Percentiles rank a stretch among this genome's conserved stretches.
These are phyloP conservation scores for Davidsoniella virescens DNA, from an alignment of 2,329 filamentous ascomycete species.

Conservation along the genomic window DNA sequence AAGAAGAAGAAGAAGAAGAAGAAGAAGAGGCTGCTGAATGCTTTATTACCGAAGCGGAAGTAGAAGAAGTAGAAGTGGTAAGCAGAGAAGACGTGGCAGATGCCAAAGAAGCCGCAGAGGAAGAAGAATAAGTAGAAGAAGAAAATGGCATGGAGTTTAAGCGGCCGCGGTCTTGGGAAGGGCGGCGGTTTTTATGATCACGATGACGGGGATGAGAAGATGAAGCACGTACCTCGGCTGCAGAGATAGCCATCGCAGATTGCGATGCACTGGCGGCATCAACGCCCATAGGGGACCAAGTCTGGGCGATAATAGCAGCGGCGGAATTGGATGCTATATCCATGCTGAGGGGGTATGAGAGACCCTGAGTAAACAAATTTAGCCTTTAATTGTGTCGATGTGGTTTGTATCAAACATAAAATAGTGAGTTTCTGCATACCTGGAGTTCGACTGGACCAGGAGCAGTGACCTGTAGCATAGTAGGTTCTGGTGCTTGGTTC, in stretches of 20 bases:
- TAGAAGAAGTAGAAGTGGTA: not conserved
- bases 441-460: conserved; percentile 5
- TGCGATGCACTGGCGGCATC: conserved; percentile 1
- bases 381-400: not conserved
- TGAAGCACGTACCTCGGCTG: conserved; percentile 7
- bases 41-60: too few relatives aligned
- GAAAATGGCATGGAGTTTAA: not conserved
- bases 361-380: not conserved
- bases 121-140: not conserved
- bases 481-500: conserved; percentile 26
- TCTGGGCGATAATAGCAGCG: conserved; percentile 5
- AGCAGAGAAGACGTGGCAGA: not conserved
- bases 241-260: not conserved
- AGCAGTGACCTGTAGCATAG: not conserved
- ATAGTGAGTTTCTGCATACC: not conserved
- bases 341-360: conserved; percentile 10
- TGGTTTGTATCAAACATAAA: not conserved
- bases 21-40: not conserved
- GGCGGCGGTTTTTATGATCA: not conserved
- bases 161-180: not conserved
- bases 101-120: not conserved
- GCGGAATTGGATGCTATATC: conserved; percentile 6
- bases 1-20: not conserved
- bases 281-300: conserved; percentile 1
- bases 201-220: not conserved